Conservation (phyloP, 2,329 filamentous ascomycete species). For the Drechmeria coniospora region DNA sequence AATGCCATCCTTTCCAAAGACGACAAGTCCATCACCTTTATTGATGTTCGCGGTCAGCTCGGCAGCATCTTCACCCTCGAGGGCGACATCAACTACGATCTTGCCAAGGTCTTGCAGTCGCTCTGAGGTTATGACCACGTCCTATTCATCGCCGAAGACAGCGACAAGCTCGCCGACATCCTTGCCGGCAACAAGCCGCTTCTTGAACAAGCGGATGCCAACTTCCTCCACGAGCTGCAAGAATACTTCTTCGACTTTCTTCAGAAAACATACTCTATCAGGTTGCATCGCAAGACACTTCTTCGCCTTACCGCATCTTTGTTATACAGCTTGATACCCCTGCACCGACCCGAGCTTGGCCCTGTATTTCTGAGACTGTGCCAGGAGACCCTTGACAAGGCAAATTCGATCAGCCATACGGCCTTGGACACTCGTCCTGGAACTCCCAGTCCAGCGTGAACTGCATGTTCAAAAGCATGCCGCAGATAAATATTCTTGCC, state of each 20-base stretch:
- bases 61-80: constrained; percentile 11
- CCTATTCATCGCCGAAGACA: constrained; percentile 10
- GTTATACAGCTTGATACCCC: constrained; percentile 14
- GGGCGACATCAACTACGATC: constrained; percentile 15
- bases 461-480: too few relatives aligned
- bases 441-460: too few relatives aligned
- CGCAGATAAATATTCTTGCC: too few relatives aligned
- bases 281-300: constrained; percentile 14
- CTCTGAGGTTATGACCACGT: constrained; percentile 16
- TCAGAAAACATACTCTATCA: constrained; percentile 10
- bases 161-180: constrained; percentile 5
- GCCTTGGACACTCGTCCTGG: too few relatives aligned
- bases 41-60: constrained; percentile 15
- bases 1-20: constrained; percentile 14
- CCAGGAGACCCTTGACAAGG: constrained; percentile 12
- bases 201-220: constrained; percentile 10
- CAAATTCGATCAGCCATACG: too few relatives aligned
- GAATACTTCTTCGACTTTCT: constrained; percentile 13
- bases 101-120: constrained; percentile 15
- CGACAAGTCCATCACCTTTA: constrained; percentile 12
- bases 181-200: constrained; percentile 6
- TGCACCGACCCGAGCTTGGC: constrained; percentile 12
- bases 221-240: constrained; percentile 9
- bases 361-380: constrained; percentile 12
- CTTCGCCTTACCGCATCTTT: constrained; percentile 14